Evolutionary conservation across 805 yeast species (phyloP).

Genomic region (Blastobotrys robertii): DNA sequence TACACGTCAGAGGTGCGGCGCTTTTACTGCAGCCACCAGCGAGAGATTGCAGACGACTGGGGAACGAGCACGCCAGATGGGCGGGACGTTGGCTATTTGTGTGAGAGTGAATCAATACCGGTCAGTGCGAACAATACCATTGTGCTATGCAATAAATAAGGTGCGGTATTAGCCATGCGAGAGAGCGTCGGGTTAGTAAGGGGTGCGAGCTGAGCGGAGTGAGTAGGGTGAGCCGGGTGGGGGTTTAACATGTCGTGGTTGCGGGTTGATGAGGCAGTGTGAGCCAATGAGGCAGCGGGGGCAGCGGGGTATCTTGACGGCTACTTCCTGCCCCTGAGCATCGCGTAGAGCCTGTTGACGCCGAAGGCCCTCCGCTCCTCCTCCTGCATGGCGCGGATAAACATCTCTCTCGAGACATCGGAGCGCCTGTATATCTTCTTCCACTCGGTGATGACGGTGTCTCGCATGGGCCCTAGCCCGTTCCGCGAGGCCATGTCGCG

Average conservation of each 20-base stretch:
- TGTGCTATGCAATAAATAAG: neutral
- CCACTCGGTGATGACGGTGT: slow-evolving; percentile 5
- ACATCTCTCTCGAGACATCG: slow-evolving; percentile 5
- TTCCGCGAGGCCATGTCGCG: slow-evolving; percentile 1
- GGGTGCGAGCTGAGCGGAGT: no score
- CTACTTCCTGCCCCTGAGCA: slow-evolving; percentile 1
- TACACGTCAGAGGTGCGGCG: no score
- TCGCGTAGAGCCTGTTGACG: slow-evolving; percentile 5
- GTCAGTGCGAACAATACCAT: neutral
- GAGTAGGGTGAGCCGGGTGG: no score
- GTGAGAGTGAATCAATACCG: no score
- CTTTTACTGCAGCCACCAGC: no score
- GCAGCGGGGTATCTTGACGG: neutral
- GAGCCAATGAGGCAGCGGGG: neutral
- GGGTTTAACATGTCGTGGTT: no score
- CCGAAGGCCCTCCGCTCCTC: slow-evolving; percentile 9
- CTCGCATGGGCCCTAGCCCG: slow-evolving; percentile 4
- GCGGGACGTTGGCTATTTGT: no score
- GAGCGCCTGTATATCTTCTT: slow-evolving; percentile 6
- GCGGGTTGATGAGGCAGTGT: no score
- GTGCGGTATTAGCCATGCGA: neutral
- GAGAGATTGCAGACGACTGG: no score
- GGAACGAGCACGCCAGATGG: no score
- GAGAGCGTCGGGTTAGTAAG: no score
- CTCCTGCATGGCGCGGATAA: slow-evolving; percentile 5